Evolutionary conservation across 129 eudicot genomes (phyloP).

Genomic region (Pulicaria dysenterica): DNA sequence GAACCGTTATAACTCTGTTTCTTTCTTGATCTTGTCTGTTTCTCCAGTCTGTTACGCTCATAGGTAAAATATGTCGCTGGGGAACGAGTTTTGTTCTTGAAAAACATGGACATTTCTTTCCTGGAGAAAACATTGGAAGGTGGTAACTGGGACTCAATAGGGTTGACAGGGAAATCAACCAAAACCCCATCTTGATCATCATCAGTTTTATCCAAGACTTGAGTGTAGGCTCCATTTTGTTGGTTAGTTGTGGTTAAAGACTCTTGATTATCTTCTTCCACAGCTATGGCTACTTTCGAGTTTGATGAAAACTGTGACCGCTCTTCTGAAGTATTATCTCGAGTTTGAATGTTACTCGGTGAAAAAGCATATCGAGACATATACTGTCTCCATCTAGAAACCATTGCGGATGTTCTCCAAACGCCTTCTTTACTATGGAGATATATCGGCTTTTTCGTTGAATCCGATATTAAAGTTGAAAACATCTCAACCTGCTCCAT

Average conservation of each 20-base stretch:
- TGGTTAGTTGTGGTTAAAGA: slow-evolving; percentile 30
- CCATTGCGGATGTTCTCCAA: slow-evolving; percentile 86
- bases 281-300: slow-evolving; percentile 23
- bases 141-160: slow-evolving; percentile 74
- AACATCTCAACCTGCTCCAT: slow-evolving; percentile 78
- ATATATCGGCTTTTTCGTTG: slow-evolving; percentile 63
- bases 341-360: slow-evolving; percentile 28
- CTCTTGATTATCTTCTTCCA: slow-evolving; percentile 34
- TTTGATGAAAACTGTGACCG: slow-evolving; percentile 27
- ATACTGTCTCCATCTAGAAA: slow-evolving; percentile 90
- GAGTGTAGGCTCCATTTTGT: slow-evolving; percentile 34
- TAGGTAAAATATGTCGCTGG: slow-evolving; percentile 60
- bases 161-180: slow-evolving; percentile 48
- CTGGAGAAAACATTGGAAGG: slow-evolving; percentile 77
- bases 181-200: slow-evolving; percentile 21
- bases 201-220: slow-evolving; percentile 1
- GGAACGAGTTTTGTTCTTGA: slow-evolving; percentile 52
- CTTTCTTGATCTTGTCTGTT: slow-evolving; percentile 39
- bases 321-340: slow-evolving; percentile 27
- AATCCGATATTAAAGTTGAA: slow-evolving; percentile 65
- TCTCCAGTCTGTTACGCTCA: slow-evolving; percentile 57
- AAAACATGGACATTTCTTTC: slow-evolving; percentile 74
- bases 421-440: slow-evolving; percentile 94
- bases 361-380: slow-evolving; percentile 36
- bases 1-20: slow-evolving; percentile 40